Evolutionary conservation across 2,329 filamentous ascomycete species (phyloP).

Genomic region (Endocalyx cinctus): DNA sequence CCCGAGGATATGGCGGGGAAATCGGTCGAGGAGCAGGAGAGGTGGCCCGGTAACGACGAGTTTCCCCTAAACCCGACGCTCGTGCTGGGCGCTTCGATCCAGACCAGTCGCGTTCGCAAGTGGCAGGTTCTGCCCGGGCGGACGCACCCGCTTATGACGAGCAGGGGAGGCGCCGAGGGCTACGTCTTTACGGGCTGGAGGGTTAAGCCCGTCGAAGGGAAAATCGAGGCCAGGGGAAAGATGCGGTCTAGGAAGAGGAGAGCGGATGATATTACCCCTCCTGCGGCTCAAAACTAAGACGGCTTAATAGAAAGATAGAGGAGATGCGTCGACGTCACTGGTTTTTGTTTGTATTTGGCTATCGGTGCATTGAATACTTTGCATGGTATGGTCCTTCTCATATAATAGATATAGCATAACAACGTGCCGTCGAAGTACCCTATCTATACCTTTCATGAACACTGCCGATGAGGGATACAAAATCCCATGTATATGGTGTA

Average conservation of each 20-base stretch:
- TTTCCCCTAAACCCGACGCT: conserved; percentile 87
- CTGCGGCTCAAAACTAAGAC: too few species aligned
- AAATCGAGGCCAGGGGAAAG: conserved; percentile 77
- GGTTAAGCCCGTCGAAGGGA: conserved; percentile 74
- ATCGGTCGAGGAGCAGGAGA: conserved; percentile 45
- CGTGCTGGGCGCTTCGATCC: conserved; percentile 72
- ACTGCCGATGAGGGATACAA: too few species aligned
- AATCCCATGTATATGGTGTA: too few species aligned
- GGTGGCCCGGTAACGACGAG: conserved; percentile 60
- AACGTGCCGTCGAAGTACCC: too few species aligned
- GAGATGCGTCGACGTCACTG: too few species aligned
- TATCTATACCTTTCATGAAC: too few species aligned
- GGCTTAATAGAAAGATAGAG: too few species aligned
- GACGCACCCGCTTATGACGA: conserved; percentile 93
- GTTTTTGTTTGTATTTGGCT: too few species aligned
- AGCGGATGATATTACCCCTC: not conserved
- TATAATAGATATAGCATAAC: too few species aligned
- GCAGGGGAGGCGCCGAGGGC: conserved; percentile 79
- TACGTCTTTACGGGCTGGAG: conserved; percentile 82
- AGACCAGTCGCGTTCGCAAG: conserved; percentile 70
- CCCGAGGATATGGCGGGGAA: conserved; percentile 42
- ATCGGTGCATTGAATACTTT: too few species aligned
- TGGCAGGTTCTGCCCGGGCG: conserved; percentile 92
- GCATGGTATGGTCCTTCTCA: too few species aligned
- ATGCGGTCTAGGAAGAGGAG: conserved; percentile 55